Percentiles rank a stretch among this genome's conserved stretches.
These are phyloP conservation scores for Microbotryum violaceum DNA, from an alignment of 1,284 basidiomycete species.

Conservation along the genomic window DNA sequence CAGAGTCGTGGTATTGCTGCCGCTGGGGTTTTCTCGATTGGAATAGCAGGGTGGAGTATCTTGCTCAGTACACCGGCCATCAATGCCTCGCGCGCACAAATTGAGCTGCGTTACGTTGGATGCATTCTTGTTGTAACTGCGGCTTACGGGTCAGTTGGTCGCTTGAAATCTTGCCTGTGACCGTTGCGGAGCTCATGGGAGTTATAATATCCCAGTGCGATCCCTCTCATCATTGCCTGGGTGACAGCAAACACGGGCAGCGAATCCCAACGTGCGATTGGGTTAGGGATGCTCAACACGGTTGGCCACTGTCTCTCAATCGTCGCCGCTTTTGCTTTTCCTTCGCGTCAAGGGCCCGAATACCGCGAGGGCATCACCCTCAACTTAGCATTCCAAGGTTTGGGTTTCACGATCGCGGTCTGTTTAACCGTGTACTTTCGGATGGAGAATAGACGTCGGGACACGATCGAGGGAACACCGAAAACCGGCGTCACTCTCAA, in stretches of 20 bases:
- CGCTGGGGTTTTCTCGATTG: conserved; percentile 41
- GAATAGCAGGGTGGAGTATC: conserved; percentile 43
- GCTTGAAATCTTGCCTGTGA: too few species aligned
- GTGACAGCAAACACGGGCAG: conserved; percentile 39
- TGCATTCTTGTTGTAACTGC: conserved; percentile 42
- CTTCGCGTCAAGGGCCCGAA: conserved; percentile 40
- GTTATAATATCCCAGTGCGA: conserved; percentile 33
- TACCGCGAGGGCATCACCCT: conserved; percentile 43
- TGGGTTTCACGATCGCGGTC: conserved; percentile 41
- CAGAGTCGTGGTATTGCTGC: conserved; percentile 57
- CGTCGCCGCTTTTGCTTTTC: conserved; percentile 45
- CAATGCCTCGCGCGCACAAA: conserved; percentile 27
- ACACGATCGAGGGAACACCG: conserved; percentile 40
- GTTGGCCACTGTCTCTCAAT: conserved; percentile 45
- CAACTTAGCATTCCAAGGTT: conserved; percentile 43
- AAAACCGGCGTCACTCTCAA: too few species aligned
- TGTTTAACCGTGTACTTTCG: conserved; percentile 40
- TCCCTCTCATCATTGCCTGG: conserved; percentile 38
- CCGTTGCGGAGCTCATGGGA: too few species aligned
- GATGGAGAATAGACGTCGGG: conserved; percentile 42
- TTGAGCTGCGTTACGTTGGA: conserved; percentile 40
- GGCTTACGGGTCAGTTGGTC: conserved; percentile 27
- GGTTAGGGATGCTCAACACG: conserved; percentile 45
- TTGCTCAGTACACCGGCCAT: conserved; percentile 39
- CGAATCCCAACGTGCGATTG: conserved; percentile 43